Conservation (phyloP, 176 grass and related monocot species). For the Lolium multiflorum region DNA sequence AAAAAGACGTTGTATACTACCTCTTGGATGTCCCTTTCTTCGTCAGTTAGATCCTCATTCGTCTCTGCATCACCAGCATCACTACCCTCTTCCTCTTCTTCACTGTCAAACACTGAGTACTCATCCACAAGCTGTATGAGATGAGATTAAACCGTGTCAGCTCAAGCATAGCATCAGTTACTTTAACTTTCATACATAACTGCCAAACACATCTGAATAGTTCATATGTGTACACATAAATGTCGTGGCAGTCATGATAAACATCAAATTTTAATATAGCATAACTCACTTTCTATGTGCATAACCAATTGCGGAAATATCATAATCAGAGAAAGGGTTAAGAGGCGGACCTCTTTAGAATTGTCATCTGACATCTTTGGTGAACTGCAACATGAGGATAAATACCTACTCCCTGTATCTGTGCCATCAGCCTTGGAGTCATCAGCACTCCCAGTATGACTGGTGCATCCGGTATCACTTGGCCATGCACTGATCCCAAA, state of each 20-base stretch:
- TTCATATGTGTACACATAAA: not conserved
- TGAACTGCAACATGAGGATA: conserved; percentile 16
- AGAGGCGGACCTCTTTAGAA: conserved; percentile 12
- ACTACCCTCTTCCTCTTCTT: conserved; percentile 83
- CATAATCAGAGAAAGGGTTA: not conserved
- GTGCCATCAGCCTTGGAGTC: conserved; percentile 10
- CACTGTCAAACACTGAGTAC: conserved; percentile 66
- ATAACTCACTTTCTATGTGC: not conserved
- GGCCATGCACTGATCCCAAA: conserved; percentile 22
- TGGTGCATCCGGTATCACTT: not conserved
- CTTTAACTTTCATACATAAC: not conserved
- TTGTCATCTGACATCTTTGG: not conserved
- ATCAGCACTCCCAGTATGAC: not conserved
- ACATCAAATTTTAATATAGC: not conserved
- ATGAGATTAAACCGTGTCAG: conserved; percentile 2
- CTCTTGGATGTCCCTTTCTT: conserved; percentile 53
- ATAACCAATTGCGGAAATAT: conserved; percentile 32
- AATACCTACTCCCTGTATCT: conserved; percentile 18
- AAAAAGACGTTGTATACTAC: conserved; percentile 27
- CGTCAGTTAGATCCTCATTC: conserved; percentile 56
- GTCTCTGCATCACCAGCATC: conserved; percentile 58
- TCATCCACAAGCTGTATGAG: conserved; percentile 60
- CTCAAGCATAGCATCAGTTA: not conserved
- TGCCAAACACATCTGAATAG: not conserved
- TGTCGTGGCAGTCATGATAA: not conserved